These are phyloP conservation scores for Boletus edulis DNA, from an alignment of 768 basidiomycete species.

Conservation along the genomic window DNA sequence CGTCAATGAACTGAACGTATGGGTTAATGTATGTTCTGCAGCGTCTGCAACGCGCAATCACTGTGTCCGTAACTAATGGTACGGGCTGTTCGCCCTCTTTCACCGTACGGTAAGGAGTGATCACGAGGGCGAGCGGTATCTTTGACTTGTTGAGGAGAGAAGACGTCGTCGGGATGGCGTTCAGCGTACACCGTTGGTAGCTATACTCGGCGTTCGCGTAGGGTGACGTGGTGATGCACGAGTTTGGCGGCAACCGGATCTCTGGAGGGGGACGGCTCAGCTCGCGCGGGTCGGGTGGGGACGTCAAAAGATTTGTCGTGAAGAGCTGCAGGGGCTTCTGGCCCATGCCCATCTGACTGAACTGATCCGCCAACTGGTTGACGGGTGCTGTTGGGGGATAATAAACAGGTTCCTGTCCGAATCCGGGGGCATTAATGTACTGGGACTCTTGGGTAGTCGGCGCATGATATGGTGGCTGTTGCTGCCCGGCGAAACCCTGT, in stretches of 20 bases:
- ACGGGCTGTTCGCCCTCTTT: slow-evolving; percentile 82
- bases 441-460: slow-evolving; percentile 40
- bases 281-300: slow-evolving; percentile 88
- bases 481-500: slow-evolving; percentile 65
- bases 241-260: slow-evolving; percentile 83
- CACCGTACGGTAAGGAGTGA: slow-evolving; percentile 87
- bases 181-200: slow-evolving; percentile 89
- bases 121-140: slow-evolving; percentile 82
- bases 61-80: slow-evolving; percentile 88
- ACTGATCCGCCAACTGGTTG: slow-evolving; percentile 76
- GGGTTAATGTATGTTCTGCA: slow-evolving; percentile 98
- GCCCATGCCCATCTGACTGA: slow-evolving; percentile 86
- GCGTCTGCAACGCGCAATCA: slow-evolving; percentile 93
- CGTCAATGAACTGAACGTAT: slow-evolving; percentile 96
- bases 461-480: slow-evolving; percentile 52
- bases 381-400: slow-evolving; percentile 41
- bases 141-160: slow-evolving; percentile 87
- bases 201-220: slow-evolving; percentile 83
- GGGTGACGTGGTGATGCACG: slow-evolving; percentile 75
- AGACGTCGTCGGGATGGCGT: slow-evolving; percentile 89
- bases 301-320: slow-evolving; percentile 90
- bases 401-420: slow-evolving; percentile 42
- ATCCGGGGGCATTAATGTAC: slow-evolving; percentile 44
- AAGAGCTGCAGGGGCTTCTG: slow-evolving; percentile 75
- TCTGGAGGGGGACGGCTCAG: slow-evolving; percentile 82